Evolutionary conservation across 768 basidiomycete genomes (phyloP).

Genomic region (Neoboletus subvelutipes): DNA sequence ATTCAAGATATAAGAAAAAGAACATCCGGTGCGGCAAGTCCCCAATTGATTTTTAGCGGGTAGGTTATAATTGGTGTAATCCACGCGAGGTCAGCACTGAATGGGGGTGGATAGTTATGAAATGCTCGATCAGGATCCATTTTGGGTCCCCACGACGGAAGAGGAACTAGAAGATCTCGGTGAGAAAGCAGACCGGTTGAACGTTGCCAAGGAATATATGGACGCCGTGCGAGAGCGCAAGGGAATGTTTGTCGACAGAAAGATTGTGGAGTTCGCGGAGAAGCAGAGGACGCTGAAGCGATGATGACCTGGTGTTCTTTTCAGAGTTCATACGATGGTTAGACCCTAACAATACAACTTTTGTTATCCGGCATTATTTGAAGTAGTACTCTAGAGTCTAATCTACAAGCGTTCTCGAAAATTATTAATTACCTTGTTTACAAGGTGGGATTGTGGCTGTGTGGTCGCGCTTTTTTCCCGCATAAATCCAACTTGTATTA

Average conservation of each 20-base stretch:
- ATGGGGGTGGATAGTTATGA: constrained; percentile 64
- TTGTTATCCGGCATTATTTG: neutral
- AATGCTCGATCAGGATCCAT: constrained; percentile 89
- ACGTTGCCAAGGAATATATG: constrained; percentile 93
- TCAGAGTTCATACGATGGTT: neutral
- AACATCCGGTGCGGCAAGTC: constrained; percentile 96
- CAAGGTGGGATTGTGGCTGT: too few species aligned
- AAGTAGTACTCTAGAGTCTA: neutral
- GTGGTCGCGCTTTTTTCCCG: too few species aligned
- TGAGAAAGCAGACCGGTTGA: constrained; percentile 90
- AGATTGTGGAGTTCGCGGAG: constrained; percentile 94
- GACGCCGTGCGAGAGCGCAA: constrained; percentile 88
- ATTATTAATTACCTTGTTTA: too few species aligned
- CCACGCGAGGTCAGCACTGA: constrained; percentile 13
- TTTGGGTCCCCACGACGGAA: constrained; percentile 97
- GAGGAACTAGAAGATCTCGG: constrained; percentile 97
- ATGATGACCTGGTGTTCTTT: constrained; percentile 27
- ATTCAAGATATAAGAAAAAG: constrained; percentile 86
- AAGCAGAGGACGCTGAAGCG: constrained; percentile 89
- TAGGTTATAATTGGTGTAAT: constrained; percentile 36
- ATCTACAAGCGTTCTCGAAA: neutral
- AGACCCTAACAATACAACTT: neutral
- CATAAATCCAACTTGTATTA: too few species aligned
- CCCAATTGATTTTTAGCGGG: constrained; percentile 96
- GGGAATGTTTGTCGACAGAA: constrained; percentile 93